Percentiles rank a stretch among this genome's conserved stretches.
Evolutionary conservation across 805 yeast species (phyloP).

Genomic region (Yamadazyma sp.): DNA sequence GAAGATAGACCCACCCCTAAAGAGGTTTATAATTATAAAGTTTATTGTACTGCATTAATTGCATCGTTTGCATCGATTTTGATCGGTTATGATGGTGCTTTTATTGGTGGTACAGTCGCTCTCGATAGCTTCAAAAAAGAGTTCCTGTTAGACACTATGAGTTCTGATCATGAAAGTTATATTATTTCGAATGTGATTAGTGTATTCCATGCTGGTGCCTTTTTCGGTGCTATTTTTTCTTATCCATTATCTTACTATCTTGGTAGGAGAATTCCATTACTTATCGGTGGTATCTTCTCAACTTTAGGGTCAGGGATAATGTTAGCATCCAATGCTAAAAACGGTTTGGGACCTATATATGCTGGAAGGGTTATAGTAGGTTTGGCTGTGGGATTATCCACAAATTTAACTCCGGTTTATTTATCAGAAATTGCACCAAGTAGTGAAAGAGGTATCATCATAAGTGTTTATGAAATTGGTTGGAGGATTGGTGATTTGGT

Average conservation of each 20-base stretch:
- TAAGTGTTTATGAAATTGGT: constrained; percentile 24
- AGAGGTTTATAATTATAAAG: constrained; percentile 30
- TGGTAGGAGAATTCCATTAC: not conserved
- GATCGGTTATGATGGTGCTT: constrained; percentile 41
- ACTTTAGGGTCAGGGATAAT: constrained; percentile 1
- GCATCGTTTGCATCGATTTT: constrained; percentile 40
- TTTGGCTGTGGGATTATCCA: constrained; percentile 1
- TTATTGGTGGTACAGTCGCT: constrained; percentile 40
- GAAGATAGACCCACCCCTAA: constrained; percentile 41
- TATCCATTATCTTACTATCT: constrained; percentile 1
- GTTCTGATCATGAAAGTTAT: constrained; percentile 16
- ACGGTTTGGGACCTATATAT: constrained; percentile 1
- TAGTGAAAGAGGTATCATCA: not conserved
- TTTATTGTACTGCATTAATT: constrained; percentile 33
- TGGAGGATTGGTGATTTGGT: constrained; percentile 40
- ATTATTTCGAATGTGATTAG: constrained; percentile 18
- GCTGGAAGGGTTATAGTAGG: constrained; percentile 2
- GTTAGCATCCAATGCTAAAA: not conserved
- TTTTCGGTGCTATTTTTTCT: constrained; percentile 1
- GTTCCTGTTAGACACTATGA: constrained; percentile 24
- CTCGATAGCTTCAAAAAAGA: constrained; percentile 28
- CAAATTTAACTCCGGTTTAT: constrained; percentile 1
- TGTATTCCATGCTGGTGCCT: constrained; percentile 12
- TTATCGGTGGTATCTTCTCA: constrained; percentile 13
- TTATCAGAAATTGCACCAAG: not conserved